phyloP scores from a whole-genome alignment of 768 basidiomycete genomes.

The Calocybe indica region DNA sequence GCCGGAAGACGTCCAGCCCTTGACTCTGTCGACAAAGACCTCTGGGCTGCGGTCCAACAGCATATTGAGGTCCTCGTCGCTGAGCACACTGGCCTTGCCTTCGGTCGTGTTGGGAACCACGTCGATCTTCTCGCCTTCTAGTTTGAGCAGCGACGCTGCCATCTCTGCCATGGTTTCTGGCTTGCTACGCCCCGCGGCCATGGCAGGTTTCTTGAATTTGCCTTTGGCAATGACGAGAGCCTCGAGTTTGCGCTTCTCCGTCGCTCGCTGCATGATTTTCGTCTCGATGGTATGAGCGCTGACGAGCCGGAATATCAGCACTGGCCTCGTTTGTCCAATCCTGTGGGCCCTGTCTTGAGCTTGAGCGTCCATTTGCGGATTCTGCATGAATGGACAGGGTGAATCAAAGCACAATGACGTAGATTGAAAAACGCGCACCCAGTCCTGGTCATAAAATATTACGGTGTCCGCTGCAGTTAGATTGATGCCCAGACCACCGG shows the following conservation, averaged over 20 bases:
- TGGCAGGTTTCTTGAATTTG: conserved; percentile 76
- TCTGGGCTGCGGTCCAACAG: conserved; percentile 75
- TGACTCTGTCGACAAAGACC: conserved; percentile 64
- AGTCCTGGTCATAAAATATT: conserved; percentile 91
- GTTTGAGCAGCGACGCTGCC: conserved; percentile 66
- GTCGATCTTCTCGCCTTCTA: conserved; percentile 88
- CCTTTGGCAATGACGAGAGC: conserved; percentile 94
- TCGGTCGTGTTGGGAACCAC: conserved; percentile 72
- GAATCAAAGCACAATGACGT: too few relatives aligned
- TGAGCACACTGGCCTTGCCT: conserved; percentile 68
- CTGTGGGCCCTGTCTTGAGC: conserved; percentile 95
- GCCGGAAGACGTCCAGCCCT: conserved; percentile 64
- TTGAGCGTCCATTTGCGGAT: conserved; percentile 95
- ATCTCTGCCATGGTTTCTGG: conserved; percentile 72
- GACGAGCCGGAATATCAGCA: conserved; percentile 84
- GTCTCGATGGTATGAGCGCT: conserved; percentile 88
- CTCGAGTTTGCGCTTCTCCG: conserved; percentile 86
- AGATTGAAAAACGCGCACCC: conserved; percentile 43
- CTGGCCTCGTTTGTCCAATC: conserved; percentile 90
- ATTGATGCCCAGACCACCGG: conserved; percentile 79
- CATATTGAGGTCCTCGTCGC: conserved; percentile 73
- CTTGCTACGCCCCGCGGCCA: conserved; percentile 41
- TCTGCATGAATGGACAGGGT: conserved; percentile 33
- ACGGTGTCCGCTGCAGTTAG: conserved; percentile 84
- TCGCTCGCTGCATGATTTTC: conserved; percentile 83